Percentiles rank a stretch among this genome's conserved stretches.
Evolutionary conservation across 1,284 basidiomycete genomes (phyloP).

Genomic region (Malassezia sp.): DNA sequence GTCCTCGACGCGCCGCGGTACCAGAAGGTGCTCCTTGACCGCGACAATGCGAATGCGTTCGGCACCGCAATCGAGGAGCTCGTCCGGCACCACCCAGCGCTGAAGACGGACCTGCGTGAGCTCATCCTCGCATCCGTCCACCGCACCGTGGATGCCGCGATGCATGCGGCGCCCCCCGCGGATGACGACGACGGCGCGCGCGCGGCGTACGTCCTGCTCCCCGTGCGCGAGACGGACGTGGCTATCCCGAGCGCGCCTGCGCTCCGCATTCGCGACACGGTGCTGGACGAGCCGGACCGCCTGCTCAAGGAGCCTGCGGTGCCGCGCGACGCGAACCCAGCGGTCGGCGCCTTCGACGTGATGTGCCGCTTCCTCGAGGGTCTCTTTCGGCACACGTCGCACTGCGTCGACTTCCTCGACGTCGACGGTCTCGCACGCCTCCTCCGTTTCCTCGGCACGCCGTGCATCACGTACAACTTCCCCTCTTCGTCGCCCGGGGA

Average conservation of each 20-base stretch:
- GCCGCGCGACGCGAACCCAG: conserved; percentile 24
- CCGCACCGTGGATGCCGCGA: conserved; percentile 56
- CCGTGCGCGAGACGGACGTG: conserved; percentile 7
- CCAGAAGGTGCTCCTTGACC: conserved; percentile 75
- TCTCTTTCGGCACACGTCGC: conserved; percentile 72
- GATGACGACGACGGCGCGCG: conserved; percentile 18
- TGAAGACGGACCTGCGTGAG: conserved; percentile 65
- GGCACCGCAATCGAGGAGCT: conserved; percentile 88
- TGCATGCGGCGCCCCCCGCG: conserved; percentile 50
- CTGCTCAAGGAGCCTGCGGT: conserved; percentile 26
- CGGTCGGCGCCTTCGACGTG: conserved; percentile 36
- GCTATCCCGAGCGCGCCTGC: neutral
- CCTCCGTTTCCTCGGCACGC: conserved; percentile 65
- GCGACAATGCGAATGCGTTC: conserved; percentile 78
- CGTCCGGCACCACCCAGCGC: conserved; percentile 81
- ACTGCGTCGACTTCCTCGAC: conserved; percentile 81
- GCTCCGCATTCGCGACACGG: neutral
- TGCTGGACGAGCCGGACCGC: conserved; percentile 19
- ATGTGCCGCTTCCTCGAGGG: conserved; percentile 58
- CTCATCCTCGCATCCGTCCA: conserved; percentile 20
- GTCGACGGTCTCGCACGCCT: conserved; percentile 66
- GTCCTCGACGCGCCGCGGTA: conserved; percentile 77
- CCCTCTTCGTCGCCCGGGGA: conserved; percentile 68
- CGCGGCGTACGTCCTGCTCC: conserved; percentile 23
- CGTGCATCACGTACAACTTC: conserved; percentile 82